Base-by-base conservation (phyloP, 768 basidiomycete species). In the Royoungia palumana region DNA sequence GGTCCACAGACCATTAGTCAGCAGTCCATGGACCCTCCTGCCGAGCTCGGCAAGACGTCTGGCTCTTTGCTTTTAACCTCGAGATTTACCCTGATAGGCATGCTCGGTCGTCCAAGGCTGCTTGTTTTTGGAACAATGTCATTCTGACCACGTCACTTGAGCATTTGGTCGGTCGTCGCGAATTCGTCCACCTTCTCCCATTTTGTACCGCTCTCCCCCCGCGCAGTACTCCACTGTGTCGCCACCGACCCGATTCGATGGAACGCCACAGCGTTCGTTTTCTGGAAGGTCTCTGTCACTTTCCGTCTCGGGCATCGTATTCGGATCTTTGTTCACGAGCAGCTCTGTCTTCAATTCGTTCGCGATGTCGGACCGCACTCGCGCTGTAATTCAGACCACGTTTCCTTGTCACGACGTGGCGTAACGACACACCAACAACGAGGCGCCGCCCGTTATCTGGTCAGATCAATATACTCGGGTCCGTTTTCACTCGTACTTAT, bases 21-120 rank as follows among this genome's bases (percentile, higher is more conserved):
- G 47, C 59, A 37, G 65, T 67, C 63, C 63, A 47, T 55, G 65
- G 60, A 63, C 65, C 48, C 2, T 1, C 4, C 0, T 53, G 55
- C 55, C 61, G 59, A 42, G 0, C 20, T 19, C 59, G 59, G 55
- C 54, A 43, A 4, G 21, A 16, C n/a, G n/a, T n/a, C n/a, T n/a
- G n/a, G 4, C 32, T 44, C 30, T 27, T 27, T 27, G 25, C 25
- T 27, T 6, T 27, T 10, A 10, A 27, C 4, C 25, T 27, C 7
- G 39, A 41, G 46, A 59, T 62, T 48, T 54, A 44, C 62, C 63
- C 47, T 20, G 63, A 60, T 60, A 51, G 40, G 62, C 21, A 13
- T 42, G 34, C 63, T 63, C 55, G 39, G 56, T 27, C 32, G 45
- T 44, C 11, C 53, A 47, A 45, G 41, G 44, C 13, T 3, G 40